Evolutionary conservation across 306 rosid genomes (phyloP), one percentile per base, ranked within the genome.

Genomic region (Dryas octopetala): DNA sequence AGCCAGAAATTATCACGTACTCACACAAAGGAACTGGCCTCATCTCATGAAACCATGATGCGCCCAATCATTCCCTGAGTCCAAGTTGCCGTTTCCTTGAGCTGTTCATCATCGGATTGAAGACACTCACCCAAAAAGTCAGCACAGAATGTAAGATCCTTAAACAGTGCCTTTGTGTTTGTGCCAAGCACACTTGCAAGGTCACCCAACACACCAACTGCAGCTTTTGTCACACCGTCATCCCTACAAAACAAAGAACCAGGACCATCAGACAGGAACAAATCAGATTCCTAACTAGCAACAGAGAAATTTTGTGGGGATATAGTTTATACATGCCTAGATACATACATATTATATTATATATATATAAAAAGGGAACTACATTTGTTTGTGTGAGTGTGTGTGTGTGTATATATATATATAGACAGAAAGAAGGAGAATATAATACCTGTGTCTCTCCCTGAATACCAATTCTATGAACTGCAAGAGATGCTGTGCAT

Each of bases 131-230:
- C 70, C 78, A 81, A 66, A 52, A 81, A 76, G 15, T 73, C 74
- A 13, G 48, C 59, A 49, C 74, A 71, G 65, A 74, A 68, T 49
- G 77, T 61, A 4, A 64, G 61, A 32, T 76, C 81, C 26, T 23
- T 64, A 9, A 81, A 76, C 68, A 81, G 70, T 11, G 41, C 9
- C 60, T 66, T 76, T 13, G 80, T 76, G 70, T 67, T 59, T 9
- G 74, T 48, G 38, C 85, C 85, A 65, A 81, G 81, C 5, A 79
- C 85, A 69, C 76, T 81, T 7, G 78, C 78, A 72, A 81, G 78
- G 71, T 81, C 85, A 45, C 85, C 85, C 78, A 81, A 59, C 48
- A 77, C 81, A 65, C 81, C 81, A 76, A 73, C 81, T 48, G 80
- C 45, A 66, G 81, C 81, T 57, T 81, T 81, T 66, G 81, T 76